Evolutionary conservation across 495 filamentous ascomycete genomes (phyloP).

Genomic region (Daldinia loculata): DNA sequence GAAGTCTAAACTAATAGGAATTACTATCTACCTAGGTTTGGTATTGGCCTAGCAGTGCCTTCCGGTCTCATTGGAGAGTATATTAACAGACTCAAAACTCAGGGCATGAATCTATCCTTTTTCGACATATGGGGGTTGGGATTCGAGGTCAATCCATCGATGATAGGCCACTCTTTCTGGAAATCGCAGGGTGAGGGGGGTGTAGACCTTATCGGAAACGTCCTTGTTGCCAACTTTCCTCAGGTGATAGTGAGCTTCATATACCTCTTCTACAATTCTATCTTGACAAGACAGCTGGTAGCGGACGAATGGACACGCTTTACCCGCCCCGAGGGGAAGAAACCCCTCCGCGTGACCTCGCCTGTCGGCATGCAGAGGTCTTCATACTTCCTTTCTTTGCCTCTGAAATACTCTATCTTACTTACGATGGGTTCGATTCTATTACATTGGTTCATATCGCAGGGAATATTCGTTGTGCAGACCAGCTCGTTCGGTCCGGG

Average conservation of each 20-base stretch:
- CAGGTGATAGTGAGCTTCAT: not conserved
- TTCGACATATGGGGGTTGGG: not conserved
- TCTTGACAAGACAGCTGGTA: not conserved
- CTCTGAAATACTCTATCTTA: not conserved
- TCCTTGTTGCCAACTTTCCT: not conserved
- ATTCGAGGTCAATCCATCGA: slow-evolving; percentile 3
- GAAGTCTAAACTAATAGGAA: not conserved
- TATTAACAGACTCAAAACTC: not conserved
- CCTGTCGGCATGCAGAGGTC: not conserved
- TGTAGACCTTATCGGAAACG: not conserved
- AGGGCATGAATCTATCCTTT: not conserved
- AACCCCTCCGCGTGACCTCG: not conserved
- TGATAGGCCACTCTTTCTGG: slow-evolving; percentile 3
- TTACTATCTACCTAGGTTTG: not conserved
- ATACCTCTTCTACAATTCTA: not conserved
- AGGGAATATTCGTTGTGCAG: slow-evolving; percentile 8
- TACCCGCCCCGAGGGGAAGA: not conserved
- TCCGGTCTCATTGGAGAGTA: not conserved
- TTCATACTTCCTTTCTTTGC: not conserved
- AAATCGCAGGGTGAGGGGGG: not conserved
- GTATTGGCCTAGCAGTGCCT: not conserved
- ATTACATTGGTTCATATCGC: not conserved
- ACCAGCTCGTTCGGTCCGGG: not conserved
- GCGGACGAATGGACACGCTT: not conserved
- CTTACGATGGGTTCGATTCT: not conserved